Conservation (phyloP, 2,329 filamentous ascomycete genomes). For the Pseudocercospora fuligena region DNA sequence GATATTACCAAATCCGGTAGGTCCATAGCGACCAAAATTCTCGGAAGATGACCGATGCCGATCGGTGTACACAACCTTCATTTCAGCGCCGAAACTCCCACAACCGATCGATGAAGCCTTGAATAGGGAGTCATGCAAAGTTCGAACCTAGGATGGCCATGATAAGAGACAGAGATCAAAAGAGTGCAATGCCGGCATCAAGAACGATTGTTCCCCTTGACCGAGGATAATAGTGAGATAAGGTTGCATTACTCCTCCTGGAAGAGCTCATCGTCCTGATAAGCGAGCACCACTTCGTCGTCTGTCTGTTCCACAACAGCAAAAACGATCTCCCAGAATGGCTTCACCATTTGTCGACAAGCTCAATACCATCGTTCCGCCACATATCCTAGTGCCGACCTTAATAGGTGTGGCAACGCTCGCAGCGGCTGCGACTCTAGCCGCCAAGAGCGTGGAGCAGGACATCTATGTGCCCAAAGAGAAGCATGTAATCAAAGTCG, state of each 20-base stretch:
- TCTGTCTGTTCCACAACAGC: background rate
- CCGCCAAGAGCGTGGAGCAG: background rate
- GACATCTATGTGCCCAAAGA: constrained; percentile 16
- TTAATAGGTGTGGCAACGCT: background rate
- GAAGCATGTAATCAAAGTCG: constrained; percentile 13
- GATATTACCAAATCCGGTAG: no score
- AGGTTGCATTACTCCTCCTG: background rate
- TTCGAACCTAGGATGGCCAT: background rate
- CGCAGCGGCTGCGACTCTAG: background rate
- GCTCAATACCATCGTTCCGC: constrained; percentile 2
- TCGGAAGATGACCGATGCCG: no score
- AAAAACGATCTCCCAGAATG: background rate
- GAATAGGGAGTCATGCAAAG: no score
- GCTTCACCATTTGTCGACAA: background rate
- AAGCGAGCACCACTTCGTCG: background rate
- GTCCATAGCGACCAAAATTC: no score
- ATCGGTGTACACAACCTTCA: no score
- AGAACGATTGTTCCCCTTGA: background rate
- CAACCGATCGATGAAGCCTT: no score
- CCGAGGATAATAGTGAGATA: background rate
- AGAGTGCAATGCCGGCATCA: background rate
- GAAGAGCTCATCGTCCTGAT: background rate
- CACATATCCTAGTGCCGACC: constrained; percentile 4
- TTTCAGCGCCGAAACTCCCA: no score
- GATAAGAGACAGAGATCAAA: background rate